These are phyloP conservation scores for Coemansia aciculifera DNA, from an alignment of 192 early-diverging fungal genomes.

Conservation along the genomic window DNA sequence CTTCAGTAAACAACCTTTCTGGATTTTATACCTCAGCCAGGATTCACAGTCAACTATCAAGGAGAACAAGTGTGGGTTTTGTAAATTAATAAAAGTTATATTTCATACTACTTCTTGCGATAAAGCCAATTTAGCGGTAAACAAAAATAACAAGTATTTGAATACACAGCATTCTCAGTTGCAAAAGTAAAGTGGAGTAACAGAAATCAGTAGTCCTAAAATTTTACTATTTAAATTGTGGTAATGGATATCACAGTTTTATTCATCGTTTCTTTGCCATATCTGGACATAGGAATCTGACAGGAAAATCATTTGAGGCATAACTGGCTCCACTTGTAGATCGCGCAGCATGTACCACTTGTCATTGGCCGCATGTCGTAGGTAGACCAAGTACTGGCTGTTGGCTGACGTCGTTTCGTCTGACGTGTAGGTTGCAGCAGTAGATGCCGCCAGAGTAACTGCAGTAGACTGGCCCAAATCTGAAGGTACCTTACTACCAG, in stretches of 20 bases:
- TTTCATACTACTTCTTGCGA: neutral
- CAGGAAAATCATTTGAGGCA: constrained; percentile 92
- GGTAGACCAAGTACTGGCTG: constrained; percentile 81
- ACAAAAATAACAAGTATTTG: neutral
- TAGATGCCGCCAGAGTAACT: neutral
- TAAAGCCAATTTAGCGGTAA: neutral
- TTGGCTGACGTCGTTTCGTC: constrained; percentile 54
- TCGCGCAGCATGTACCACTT: constrained; percentile 97
- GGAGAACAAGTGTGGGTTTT: too few species aligned
- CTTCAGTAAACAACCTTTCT: too few species aligned
- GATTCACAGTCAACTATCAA: too few species aligned
- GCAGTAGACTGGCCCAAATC: neutral
- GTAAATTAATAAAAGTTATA: too few species aligned
- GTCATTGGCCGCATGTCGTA: constrained; percentile 72
- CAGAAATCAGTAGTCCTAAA: neutral
- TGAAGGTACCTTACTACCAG: neutral
- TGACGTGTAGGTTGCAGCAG: neutral
- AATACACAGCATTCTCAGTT: too few species aligned
- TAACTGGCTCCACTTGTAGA: constrained; percentile 86
- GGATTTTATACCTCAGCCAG: too few species aligned
- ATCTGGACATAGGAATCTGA: constrained; percentile 93
- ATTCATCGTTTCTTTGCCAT: constrained; percentile 14
- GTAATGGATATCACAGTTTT: neutral
- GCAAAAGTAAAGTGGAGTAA: neutral
- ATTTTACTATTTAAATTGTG: neutral